Evolutionary conservation across 352 stramenopile genomes (phyloP), one percentile per base, ranked within the genome.

Genomic region (Phytophthora cactorum): DNA sequence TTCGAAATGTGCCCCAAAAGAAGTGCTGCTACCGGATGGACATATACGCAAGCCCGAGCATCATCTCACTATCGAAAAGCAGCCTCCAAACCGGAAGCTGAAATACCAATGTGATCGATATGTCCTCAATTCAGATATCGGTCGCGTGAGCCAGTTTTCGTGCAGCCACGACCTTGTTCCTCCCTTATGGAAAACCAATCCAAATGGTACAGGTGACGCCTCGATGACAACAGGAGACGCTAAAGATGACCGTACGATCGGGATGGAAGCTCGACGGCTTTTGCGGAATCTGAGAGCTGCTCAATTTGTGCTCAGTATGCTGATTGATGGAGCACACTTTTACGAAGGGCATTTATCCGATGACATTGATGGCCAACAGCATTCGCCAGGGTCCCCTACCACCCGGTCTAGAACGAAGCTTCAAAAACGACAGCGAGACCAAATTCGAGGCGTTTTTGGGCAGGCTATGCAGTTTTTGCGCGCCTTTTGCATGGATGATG

Each of bases 251-350:
- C 52, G 70, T 29, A 56, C 68, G 0, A 79, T 82, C 31, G 52
- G 61, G 10, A 47, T 75, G 29, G 81, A 91, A 80, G 79, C 81
- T 44, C 68, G 65, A 5, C 77, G 84, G 4, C 63, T 93, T 41
- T 60, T 93, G 34, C 68, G 81, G 14, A 93, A 93, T 54, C 45
- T 91, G 27, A 66, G 68, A 55, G 81, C 79, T 11, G 71, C 81
- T 9, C 70, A 90, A 41, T 84, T 89, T 54, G 79, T 89, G 8
- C 54, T 90, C 11, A 84, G 71, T 17, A 90, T 93, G 79, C 72
- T 93, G 52, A 65, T 78, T 17, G 83, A 90, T 71, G 84, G 84
- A 8, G 82, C 81, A 11, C 82, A 93, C 57, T 89, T 90, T 47
- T 93, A 86, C 17, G 81, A 90, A 52, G 78, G 78, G 0, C 80